Evolutionary conservation across 371 early-diverging fungal genomes (phyloP).

Genomic region (Mortierella sp.): DNA sequence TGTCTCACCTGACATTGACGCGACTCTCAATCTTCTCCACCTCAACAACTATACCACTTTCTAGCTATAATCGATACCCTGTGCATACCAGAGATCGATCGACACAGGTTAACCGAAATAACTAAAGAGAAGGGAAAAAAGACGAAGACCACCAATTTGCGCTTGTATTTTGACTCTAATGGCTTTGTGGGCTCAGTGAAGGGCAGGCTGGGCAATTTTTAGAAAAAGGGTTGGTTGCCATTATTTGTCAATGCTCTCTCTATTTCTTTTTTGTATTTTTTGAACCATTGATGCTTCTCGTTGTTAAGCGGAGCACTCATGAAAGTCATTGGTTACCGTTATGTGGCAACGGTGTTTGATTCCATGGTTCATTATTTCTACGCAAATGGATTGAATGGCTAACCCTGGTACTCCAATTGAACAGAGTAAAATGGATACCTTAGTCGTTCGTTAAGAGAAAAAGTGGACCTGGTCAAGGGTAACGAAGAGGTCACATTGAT

Average conservation of each 20-base stretch:
- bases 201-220: background rate
- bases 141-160: background rate
- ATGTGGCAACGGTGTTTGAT: no score
- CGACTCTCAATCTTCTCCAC: background rate
- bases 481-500: background rate
- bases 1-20: background rate
- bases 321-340: no score
- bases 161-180: background rate
- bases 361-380: background rate
- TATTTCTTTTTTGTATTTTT: background rate
- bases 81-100: background rate
- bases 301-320: background rate
- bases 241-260: conserved; percentile 9
- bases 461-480: background rate
- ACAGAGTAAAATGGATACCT: no score
- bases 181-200: background rate
- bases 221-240: conserved; percentile 4
- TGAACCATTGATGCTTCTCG: background rate
- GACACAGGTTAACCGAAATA: background rate
- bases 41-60: background rate
- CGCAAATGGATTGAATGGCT: no score
- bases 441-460: no score
- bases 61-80: background rate
- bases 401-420: no score
- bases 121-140: background rate